Base-by-base conservation (phyloP, 306 rosid species). In the Fragaria nilgerrensis region DNA sequence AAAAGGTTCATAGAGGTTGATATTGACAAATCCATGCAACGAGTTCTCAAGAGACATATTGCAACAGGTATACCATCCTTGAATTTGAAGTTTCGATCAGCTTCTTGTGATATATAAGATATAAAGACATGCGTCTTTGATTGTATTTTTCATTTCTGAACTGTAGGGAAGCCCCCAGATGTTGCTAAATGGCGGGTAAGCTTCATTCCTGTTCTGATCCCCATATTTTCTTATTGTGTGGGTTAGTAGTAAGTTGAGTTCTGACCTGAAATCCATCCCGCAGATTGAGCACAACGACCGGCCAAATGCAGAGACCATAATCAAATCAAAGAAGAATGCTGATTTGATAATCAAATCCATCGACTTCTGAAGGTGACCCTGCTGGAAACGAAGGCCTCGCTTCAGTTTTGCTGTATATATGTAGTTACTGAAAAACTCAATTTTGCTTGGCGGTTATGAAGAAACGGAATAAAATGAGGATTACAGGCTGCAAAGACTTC, bases 241-340 rank as follows among this genome's bases (percentile, higher is more conserved):
- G 75, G n/a, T 75, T 52, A 17, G 58, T 29, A 10, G 62, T 22
- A 29, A 37, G 27, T 53, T 53, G 11, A 50, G 53, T 41, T 39
- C 27, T 41, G 66, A 53, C 19, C 25, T 10, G 16, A 17, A 15
- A 52, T 55, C 62, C 70, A 48, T 70, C 72, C 71, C 76, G 82
- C 96, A 95, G 98, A 64, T 92, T 69, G 93, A 92, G 74, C 72
- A 92, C 89, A 92, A 95, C 41, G 96, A 95, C 85, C 79, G 91
- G 83, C 90, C 91, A 14, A 95, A 95, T 71, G 97, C 93, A 7
- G 97, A 90, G 85, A 89, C 86, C 68, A 80, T 95, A 74, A 80
- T 86, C 80, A 90, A 92, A 87, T 90, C 93, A 65, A 92, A 88
- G 91, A 86, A 76, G 83, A 92, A 90, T 70, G 94, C 93, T 56